These are phyloP conservation scores for Crocinoboletus sp. DNA, from an alignment of 1,284 basidiomycete species.

Conservation along the genomic window DNA sequence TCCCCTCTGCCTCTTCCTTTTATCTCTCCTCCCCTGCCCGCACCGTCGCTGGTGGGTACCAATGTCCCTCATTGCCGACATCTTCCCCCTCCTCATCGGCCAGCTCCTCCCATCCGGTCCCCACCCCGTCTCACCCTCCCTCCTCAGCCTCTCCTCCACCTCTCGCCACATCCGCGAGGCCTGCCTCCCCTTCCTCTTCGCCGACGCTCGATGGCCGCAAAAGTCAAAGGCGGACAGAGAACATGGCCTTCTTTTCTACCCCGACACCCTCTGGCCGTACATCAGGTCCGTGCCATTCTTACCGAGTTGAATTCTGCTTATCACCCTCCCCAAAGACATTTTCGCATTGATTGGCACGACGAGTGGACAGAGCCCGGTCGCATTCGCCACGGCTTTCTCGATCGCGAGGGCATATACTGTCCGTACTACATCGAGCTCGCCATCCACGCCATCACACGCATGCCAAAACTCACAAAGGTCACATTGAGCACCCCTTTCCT, in stretches of 20 bases:
- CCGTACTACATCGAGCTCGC: conserved; percentile 26
- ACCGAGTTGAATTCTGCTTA: background rate
- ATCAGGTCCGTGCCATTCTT: conserved; percentile 21
- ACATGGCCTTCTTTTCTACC: conserved; percentile 26
- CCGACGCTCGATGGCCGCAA: conserved; percentile 33
- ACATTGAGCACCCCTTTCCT: conserved; percentile 30
- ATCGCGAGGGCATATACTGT: conserved; percentile 31
- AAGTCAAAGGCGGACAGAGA: conserved; percentile 23
- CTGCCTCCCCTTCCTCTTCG: conserved; percentile 31
- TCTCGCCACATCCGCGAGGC: conserved; percentile 27
- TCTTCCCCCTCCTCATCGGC: conserved; percentile 31
- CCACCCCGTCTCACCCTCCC: conserved; percentile 9
- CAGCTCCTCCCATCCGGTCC: conserved; percentile 17
- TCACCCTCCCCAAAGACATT: conserved; percentile 19
- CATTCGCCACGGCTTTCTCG: conserved; percentile 28
- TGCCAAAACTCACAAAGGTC: conserved; percentile 28
- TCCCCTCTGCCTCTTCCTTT: background rate
- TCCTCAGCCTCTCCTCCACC: conserved; percentile 25
- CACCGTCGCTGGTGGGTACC: background rate
- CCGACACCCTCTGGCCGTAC: conserved; percentile 27
- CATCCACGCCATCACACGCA: conserved; percentile 21
- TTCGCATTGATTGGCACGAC: conserved; percentile 33
- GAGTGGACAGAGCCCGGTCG: conserved; percentile 33
- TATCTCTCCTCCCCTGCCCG: background rate
- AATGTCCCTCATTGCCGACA: conserved; percentile 32